Conservation (phyloP, 176 grass and related monocot species). For the Musa acuminata region DNA sequence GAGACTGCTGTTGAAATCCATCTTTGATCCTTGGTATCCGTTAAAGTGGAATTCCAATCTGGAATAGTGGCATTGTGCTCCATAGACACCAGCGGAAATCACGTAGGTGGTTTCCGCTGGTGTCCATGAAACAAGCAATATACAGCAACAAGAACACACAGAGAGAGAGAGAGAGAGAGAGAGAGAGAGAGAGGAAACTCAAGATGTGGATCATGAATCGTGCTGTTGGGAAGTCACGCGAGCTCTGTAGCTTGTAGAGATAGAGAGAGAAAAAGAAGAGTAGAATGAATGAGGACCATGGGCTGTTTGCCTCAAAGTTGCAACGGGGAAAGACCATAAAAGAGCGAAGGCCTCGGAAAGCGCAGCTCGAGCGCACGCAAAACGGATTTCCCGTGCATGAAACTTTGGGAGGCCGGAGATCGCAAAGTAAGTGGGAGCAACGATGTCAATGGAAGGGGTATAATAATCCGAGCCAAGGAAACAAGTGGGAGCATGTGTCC, state of each 20-base stretch:
- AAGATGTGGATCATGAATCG: neutral
- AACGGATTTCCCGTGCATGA: conserved; percentile 30
- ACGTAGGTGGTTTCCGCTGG: neutral
- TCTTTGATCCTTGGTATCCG: neutral
- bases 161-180: neutral
- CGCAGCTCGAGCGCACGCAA: conserved; percentile 16
- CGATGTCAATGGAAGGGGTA: conserved; percentile 4
- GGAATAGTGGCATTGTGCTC: neutral
- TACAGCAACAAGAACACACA: neutral
- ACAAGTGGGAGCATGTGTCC: neutral
- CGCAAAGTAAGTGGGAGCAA: conserved; percentile 14
- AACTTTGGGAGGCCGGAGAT: conserved; percentile 14
- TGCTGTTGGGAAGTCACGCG: neutral
- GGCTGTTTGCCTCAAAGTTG: neutral
- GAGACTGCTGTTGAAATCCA: neutral
- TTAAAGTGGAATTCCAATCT: neutral
- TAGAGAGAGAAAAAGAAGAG: neutral
- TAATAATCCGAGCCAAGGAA: conserved; percentile 4
- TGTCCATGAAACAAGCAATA: too few species aligned
- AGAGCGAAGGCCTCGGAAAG: neutral
- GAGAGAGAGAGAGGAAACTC: too few species aligned
- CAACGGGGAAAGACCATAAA: too few species aligned
- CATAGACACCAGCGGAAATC: neutral
- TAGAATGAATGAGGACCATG: neutral
- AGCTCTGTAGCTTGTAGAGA: neutral